Conservation (phyloP, 768 basidiomycete genomes). For the Trametes meyenii region DNA sequence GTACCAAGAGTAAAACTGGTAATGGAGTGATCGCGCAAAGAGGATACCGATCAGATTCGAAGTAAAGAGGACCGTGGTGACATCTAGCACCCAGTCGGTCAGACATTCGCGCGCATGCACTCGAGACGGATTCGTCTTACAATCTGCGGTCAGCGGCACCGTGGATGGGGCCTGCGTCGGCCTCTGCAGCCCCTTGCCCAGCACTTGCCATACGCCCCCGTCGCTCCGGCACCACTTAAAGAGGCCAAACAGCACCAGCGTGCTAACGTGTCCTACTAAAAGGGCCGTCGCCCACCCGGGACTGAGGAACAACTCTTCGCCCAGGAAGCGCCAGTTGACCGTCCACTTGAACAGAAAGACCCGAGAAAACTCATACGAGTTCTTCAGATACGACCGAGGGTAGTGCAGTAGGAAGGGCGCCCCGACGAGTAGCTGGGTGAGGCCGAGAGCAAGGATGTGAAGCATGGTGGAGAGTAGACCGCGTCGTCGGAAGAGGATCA, state of each 20-base stretch:
- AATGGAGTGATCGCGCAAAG: conserved; percentile 93
- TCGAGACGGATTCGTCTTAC: conserved; percentile 45
- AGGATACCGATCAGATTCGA: conserved; percentile 90
- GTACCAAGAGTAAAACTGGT: conserved; percentile 99
- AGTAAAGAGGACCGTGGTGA: conserved; percentile 80
- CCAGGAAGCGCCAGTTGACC: conserved; percentile 93
- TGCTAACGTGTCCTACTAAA: conserved; percentile 63
- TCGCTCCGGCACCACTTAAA: conserved; percentile 76
- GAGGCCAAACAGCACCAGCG: conserved; percentile 66
- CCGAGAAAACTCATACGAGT: conserved; percentile 86
- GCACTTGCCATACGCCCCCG: conserved; percentile 62
- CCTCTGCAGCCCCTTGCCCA: conserved; percentile 54
- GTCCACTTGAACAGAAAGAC: conserved; percentile 96
- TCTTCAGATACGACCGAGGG: conserved; percentile 63
- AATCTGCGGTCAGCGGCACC: conserved; percentile 56
- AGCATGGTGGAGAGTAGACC: conserved; percentile 58
- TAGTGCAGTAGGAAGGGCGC: conserved; percentile 68
- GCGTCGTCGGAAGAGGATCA: conserved; percentile 75
- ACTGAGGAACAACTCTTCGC: conserved; percentile 76
- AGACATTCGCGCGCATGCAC: conserved; percentile 1
- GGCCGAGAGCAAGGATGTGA: conserved; percentile 48
- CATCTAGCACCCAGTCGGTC: conserved; percentile 28
- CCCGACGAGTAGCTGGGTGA: conserved; percentile 64
- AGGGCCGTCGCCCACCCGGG: conserved; percentile 60
- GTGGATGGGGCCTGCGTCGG: conserved; percentile 54